These are phyloP conservation scores for Entomortierella parvispora DNA, from an alignment of 192 early-diverging fungal species.

Conservation along the genomic window DNA sequence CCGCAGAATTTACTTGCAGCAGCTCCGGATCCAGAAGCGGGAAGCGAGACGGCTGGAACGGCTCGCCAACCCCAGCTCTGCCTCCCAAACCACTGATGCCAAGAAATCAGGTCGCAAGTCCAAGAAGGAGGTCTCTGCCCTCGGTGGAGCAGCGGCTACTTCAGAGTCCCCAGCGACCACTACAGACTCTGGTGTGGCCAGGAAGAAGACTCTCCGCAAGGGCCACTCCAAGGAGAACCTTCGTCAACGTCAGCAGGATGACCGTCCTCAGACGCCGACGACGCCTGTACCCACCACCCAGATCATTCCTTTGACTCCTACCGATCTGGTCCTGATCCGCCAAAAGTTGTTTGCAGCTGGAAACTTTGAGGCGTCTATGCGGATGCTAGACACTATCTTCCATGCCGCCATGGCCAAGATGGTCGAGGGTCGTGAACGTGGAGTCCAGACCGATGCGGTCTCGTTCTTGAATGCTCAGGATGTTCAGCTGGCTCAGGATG, in stretches of 20 bases:
- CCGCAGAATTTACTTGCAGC: conserved; percentile 48
- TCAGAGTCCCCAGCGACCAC: not conserved
- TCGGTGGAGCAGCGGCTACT: conserved; percentile 1
- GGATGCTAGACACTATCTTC: conserved; percentile 51
- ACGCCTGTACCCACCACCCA: conserved; percentile 47
- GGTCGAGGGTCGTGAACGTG: conserved; percentile 50
- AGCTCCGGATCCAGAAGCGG: conserved; percentile 29
- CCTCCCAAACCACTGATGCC: not conserved
- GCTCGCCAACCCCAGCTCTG: conserved; percentile 1
- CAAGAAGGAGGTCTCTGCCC: conserved; percentile 3
- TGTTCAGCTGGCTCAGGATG: not conserved
- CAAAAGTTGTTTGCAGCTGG: conserved; percentile 52
- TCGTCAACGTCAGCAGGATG: conserved; percentile 9
- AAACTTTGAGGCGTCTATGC: conserved; percentile 51
- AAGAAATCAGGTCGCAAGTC: not conserved
- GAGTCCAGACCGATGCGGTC: conserved; percentile 41
- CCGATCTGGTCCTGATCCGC: conserved; percentile 42
- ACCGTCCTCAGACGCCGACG: conserved; percentile 43
- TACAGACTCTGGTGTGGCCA: not conserved
- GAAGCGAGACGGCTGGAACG: conserved; percentile 51
- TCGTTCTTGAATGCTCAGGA: conserved; percentile 10
- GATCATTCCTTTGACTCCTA: conserved; percentile 41
- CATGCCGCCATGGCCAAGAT: conserved; percentile 54
- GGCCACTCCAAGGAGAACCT: conserved; percentile 39
- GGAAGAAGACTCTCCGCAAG: conserved; percentile 35